These are phyloP conservation scores for Populus hybrid DNA, from an alignment of 441 rosid species.

Conservation along the genomic window DNA sequence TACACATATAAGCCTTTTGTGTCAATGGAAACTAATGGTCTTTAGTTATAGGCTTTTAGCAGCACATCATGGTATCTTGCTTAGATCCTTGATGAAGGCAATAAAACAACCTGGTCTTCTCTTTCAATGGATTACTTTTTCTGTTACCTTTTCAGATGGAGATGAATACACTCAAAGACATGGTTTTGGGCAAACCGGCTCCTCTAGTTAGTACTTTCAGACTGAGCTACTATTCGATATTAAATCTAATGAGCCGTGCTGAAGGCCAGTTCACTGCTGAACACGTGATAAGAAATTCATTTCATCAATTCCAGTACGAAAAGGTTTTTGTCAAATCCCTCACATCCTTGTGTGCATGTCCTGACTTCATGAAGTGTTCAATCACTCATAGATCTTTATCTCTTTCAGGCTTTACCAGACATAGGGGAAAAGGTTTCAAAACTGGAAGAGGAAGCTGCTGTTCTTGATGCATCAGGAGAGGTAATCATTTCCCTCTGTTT, in stretches of 20 bases:
- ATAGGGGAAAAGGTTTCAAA: slow-evolving; percentile 71
- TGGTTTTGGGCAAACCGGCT: slow-evolving; percentile 98
- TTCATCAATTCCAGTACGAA: slow-evolving; percentile 96
- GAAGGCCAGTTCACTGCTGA: slow-evolving; percentile 99
- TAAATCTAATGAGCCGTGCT: slow-evolving; percentile 95
- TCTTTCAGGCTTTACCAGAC: slow-evolving; percentile 75
- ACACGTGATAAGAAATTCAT: slow-evolving; percentile 90
- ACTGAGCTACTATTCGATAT: slow-evolving; percentile 93
- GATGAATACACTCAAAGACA: slow-evolving; percentile 82
- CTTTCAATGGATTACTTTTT: not conserved
- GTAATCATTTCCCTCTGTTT: slow-evolving; percentile 31
- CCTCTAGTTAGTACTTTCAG: slow-evolving; percentile 98
- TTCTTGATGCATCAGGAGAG: slow-evolving; percentile 90
- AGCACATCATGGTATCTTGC: not conserved
- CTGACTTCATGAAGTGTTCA: slow-evolving; percentile 9
- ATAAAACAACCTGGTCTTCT: not conserved
- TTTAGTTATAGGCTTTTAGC: slow-evolving; percentile 1
- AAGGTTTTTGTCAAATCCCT: slow-evolving; percentile 52
- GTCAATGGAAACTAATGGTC: not conserved
- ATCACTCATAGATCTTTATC: slow-evolving; percentile 15
- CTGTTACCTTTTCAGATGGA: slow-evolving; percentile 64
- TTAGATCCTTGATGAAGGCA: not conserved
- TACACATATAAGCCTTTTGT: not conserved
- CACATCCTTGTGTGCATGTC: slow-evolving; percentile 9
- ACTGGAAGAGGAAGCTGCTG: slow-evolving; percentile 92